Base-by-base conservation (phyloP, 345 rosid species). In the Citrus medica region DNA sequence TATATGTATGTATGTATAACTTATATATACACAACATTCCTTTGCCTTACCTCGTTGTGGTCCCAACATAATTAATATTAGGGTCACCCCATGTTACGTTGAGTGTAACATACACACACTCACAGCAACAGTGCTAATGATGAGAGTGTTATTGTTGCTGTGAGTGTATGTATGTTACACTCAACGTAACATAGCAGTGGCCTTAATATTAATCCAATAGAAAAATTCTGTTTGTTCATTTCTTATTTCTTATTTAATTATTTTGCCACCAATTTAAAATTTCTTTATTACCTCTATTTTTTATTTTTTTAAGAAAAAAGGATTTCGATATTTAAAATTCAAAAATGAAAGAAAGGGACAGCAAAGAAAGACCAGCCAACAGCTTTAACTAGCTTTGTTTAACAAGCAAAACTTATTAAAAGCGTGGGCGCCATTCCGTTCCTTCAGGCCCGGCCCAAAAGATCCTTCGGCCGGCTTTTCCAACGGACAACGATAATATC, bases 311-410 rank as follows among this genome's bases (percentile, higher is more conserved):
- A 42, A 42, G 51, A 46, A 17, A 19, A 17, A 33, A 61, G 13
- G 13, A 17, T 10, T 35, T 66, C 37, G 58, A 53, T 53, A 53
- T 16, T 22, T 22, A 79, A 79, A 73, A 59, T 14, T 46, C 32
- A n/a, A 70, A 77, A 77, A 46, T 4, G 3, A 67, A 7, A 13
- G 74, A 78, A 74, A 74, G 46, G 4, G 87, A 75, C 85, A 74
- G 78, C 76, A 55, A 69, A 42, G 40, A 74, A 75, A 79, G 62
- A 62, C 82, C 59, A 82, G 51, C 79, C 58, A 69, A 70, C 78
- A 77, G 77, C 75, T 67, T 77, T 79, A 76, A 71, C 35, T 58
- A 51, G 83, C 76, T 79, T 79, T 75, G 21, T 32, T 65, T 19
- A 65, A 35, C 25, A 66, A 37, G 70, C 48, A 0, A 66, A 35